Conservation (phyloP, 257 asterid genomes). For the Nicotiana otophora region DNA sequence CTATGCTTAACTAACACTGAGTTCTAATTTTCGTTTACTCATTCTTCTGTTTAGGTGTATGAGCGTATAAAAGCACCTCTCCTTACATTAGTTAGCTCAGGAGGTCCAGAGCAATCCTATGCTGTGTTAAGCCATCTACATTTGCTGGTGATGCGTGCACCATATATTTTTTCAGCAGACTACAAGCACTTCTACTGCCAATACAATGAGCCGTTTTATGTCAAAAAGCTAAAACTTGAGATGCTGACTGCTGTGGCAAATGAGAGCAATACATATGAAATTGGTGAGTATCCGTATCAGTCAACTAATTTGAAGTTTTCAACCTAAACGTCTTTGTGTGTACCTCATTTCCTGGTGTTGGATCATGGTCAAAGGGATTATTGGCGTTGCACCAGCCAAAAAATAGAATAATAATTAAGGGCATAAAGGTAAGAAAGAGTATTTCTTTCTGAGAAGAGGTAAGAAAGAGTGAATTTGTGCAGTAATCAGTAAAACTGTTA, state of each 20-base stretch:
- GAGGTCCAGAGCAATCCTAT: constrained; percentile 95
- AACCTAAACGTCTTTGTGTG: not conserved
- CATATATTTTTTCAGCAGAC: constrained; percentile 87
- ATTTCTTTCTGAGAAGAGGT: not conserved
- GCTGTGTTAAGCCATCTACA: constrained; percentile 96
- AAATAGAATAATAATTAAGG: not conserved
- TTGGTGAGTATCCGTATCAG: constrained; percentile 46
- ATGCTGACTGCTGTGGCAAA: constrained; percentile 98
- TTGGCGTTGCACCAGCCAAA: constrained; percentile 2
- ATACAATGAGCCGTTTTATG: constrained; percentile 96
- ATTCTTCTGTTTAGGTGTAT: constrained; percentile 56
- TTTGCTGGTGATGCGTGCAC: constrained; percentile 96
- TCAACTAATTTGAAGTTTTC: not conserved
- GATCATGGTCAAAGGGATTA: not conserved
- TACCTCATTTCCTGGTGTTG: constrained; percentile 2
- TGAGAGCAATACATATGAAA: constrained; percentile 96
- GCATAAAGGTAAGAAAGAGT: not conserved
- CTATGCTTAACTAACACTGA: not conserved
- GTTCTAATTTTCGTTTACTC: not conserved
- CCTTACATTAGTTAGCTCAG: constrained; percentile 96
- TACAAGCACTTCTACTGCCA: constrained; percentile 99
- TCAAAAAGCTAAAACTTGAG: constrained; percentile 95
- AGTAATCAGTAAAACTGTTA: not conserved
- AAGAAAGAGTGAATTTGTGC: not conserved
- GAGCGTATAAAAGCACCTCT: constrained; percentile 99